Base-by-base conservation (phyloP, 495 filamentous ascomycete genomes). In the Beverwykella pulmonaria region DNA sequence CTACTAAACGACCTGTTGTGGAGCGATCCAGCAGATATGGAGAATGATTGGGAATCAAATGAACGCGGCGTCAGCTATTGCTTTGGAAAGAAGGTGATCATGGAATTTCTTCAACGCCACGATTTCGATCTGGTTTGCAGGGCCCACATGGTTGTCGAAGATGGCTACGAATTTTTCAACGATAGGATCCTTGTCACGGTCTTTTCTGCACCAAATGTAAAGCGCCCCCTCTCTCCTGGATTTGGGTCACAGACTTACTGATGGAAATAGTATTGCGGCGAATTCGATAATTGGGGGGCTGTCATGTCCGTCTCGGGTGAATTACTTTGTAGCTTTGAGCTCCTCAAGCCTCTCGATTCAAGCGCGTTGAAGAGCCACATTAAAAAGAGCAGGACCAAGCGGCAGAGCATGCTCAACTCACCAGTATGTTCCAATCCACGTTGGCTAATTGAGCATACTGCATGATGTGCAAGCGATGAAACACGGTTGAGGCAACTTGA, bases 251-350 rank as follows among this genome's bases (percentile, higher is more conserved):
- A 58, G 15, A 44, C 41, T 52, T 22, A 52, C 20, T 60, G 53
- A 72, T 29, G 7, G 10, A 15, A 48, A 10, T 70, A 97, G 92
- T 99, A 99, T 74, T 99, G 94, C 73, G 94, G 94, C 66, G 94
- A 99, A 78, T 99, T 99, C 72, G 94, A 99, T 75, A 99, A 99
- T 60, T 98, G 94, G 92, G 94, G 94, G 17, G 94, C 94, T 48
- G 92, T 98, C 63, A 99, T 99, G 94, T 96, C 93, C 10, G 94
- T 99, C 15, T 96, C 92, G 0, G 85, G 84, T 12, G 93, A 97
- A 76, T 80, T 99, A 46, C 84, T 99, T 7, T 99, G 94, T 78
- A 96, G 92, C 76, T 99, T 99, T 76, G 94, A 99, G 78, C 79
- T 98, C 20, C 81, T 99, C 67, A 99, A 99, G 73, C 94, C 94